A percentile compares a stretch with the other conserved stretches of the same genome.
phyloP scores from a whole-genome alignment of 768 basidiomycete genomes.

The Cyclocybe cylindracea region DNA sequence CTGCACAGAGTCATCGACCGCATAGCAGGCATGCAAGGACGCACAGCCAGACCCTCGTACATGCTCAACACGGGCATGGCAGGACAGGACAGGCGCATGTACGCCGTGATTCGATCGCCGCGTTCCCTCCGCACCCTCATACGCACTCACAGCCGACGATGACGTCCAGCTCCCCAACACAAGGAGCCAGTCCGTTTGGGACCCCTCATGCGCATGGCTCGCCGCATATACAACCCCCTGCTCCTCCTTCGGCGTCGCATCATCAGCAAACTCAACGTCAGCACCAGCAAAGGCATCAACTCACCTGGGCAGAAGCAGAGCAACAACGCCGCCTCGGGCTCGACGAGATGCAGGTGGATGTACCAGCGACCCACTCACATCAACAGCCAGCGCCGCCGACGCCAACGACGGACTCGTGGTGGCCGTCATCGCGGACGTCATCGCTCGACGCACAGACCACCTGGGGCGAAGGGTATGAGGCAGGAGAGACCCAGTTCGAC shows the following conservation, averaged over 20 bases:
- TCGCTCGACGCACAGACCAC: constrained; percentile 9
- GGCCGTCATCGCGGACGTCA: constrained; percentile 3
- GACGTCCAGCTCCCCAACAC: constrained; percentile 8
- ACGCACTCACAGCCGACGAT: neutral
- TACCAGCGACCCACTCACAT: constrained; percentile 8
- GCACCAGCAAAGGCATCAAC: constrained; percentile 5
- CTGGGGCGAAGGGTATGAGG: constrained; percentile 27
- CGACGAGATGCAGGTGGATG: constrained; percentile 23
- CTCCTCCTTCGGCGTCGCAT: too few species aligned
- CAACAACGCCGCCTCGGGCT: constrained; percentile 16
- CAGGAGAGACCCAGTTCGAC: constrained; percentile 20
- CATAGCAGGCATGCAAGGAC: constrained; percentile 15
- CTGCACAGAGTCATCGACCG: neutral
- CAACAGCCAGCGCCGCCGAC: constrained; percentile 9
- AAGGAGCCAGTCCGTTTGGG: too few species aligned
- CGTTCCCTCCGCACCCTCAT: constrained; percentile 25
- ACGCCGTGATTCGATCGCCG: constrained; percentile 28
- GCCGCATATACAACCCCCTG: too few species aligned
- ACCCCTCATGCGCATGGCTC: too few species aligned
- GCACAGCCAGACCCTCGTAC: constrained; percentile 4
- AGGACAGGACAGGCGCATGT: constrained; percentile 5
- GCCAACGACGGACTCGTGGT: constrained; percentile 2
- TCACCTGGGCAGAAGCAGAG: constrained; percentile 23
- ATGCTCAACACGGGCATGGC: too few species aligned
- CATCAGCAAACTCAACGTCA: too few species aligned